Evolutionary conservation across 2,329 filamentous ascomycete genomes (phyloP).

Genomic region (Didymella segeticola): DNA sequence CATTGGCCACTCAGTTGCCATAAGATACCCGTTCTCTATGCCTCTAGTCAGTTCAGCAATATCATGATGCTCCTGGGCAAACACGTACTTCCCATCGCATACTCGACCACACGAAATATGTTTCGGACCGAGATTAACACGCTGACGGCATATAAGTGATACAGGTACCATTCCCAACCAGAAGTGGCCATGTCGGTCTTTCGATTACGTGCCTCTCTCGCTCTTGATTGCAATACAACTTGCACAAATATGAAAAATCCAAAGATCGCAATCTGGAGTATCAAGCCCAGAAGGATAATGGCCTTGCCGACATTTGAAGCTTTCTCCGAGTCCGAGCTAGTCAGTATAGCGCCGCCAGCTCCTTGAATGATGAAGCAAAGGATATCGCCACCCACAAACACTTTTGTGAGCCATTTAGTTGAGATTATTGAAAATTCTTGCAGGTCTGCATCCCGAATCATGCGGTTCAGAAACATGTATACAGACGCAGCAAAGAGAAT

Average conservation of each 20-base stretch:
- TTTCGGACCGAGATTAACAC: slow-evolving; percentile 53
- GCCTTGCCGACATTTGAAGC: too few species aligned
- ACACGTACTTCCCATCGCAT: slow-evolving; percentile 30
- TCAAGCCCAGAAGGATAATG: slow-evolving; percentile 60
- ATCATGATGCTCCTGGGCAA: not conserved
- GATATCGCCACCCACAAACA: too few species aligned
- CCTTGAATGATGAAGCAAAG: too few species aligned
- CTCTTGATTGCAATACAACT: slow-evolving; percentile 46
- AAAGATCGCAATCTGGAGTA: slow-evolving; percentile 63
- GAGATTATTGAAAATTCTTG: too few species aligned
- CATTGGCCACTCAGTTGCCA: slow-evolving; percentile 58
- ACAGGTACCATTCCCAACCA: slow-evolving; percentile 41
- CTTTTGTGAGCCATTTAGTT: too few species aligned
- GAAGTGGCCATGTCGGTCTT: not conserved
- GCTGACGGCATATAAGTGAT: slow-evolving; percentile 45
- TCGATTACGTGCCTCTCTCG: not conserved
- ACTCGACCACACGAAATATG: slow-evolving; percentile 56
- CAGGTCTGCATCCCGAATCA: not conserved
- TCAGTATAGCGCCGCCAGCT: too few species aligned
- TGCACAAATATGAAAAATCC: slow-evolving; percentile 60
- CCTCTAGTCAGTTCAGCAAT: not conserved
- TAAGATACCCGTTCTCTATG: slow-evolving; percentile 52
- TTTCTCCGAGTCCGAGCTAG: too few species aligned
- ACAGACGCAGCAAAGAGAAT: not conserved
- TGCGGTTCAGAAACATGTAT: not conserved